Conservation (phyloP, 2,329 filamentous ascomycete species). For the Pseudocercospora fuligena region DNA sequence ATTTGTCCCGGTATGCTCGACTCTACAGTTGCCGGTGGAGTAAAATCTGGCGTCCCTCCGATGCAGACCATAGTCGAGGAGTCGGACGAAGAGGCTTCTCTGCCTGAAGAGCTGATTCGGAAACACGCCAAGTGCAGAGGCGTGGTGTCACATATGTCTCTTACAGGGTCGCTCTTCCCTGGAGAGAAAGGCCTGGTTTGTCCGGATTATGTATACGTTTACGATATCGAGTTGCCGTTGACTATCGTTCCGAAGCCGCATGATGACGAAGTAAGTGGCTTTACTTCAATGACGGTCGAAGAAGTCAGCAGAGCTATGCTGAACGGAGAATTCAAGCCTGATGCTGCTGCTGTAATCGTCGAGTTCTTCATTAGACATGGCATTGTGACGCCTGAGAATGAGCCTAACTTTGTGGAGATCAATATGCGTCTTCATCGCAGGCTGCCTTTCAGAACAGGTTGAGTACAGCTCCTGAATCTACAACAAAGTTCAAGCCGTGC, state of each 20-base stretch:
- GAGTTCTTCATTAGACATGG: constrained; percentile 89
- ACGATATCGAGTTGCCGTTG: constrained; percentile 76
- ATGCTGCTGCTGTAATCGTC: constrained; percentile 81
- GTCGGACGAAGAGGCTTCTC: constrained; percentile 82
- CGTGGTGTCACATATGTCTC: constrained; percentile 79
- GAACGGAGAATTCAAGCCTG: constrained; percentile 82
- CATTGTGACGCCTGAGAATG: constrained; percentile 76
- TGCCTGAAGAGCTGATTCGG: constrained; percentile 71
- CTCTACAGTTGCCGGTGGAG: constrained; percentile 85
- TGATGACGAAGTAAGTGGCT: constrained; percentile 86
- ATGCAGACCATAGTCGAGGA: constrained; percentile 84
- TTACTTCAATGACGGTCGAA: constrained; percentile 74
- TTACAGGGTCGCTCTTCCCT: constrained; percentile 73
- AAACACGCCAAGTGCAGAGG: constrained; percentile 63
- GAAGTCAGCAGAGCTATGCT: constrained; percentile 72
- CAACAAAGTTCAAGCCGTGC: too few species aligned
- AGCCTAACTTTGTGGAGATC: constrained; percentile 78
- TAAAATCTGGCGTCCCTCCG: constrained; percentile 79
- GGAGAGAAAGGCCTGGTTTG: constrained; percentile 82
- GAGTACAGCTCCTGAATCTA: neutral
- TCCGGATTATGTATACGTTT: constrained; percentile 88
- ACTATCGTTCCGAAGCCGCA: constrained; percentile 73
- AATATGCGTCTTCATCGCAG: constrained; percentile 72
- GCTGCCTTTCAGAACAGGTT: constrained; percentile 68
- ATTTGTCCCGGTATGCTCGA: constrained; percentile 89